Evolutionary conservation across 2,329 filamentous ascomycete species (phyloP).

Genomic region (Didymella exigua): DNA sequence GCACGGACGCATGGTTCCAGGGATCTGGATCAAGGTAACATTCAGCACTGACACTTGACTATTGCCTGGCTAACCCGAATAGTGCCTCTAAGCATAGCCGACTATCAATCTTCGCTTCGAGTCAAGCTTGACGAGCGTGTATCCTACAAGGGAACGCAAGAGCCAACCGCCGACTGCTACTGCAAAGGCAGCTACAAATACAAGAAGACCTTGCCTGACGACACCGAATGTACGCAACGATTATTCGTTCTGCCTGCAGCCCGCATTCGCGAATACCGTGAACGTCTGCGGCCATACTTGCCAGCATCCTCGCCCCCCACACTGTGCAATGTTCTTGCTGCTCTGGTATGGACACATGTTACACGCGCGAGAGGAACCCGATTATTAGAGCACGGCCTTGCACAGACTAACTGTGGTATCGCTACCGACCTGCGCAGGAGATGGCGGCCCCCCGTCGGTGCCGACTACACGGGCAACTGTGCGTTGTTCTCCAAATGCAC

Average conservation of each 20-base stretch:
- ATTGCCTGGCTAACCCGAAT: slow-evolving; percentile 17
- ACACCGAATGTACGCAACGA: slow-evolving; percentile 34
- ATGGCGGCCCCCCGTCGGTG: slow-evolving; percentile 30
- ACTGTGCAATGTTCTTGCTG: slow-evolving; percentile 42
- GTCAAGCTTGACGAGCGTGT: slow-evolving; percentile 30
- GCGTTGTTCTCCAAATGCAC: slow-evolving; percentile 40
- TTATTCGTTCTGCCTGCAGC: slow-evolving; percentile 39
- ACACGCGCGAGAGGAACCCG: slow-evolving; percentile 39
- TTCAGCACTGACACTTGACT: not conserved
- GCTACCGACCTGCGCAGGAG: slow-evolving; percentile 39
- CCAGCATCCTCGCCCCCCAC: slow-evolving; percentile 27
- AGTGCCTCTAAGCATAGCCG: slow-evolving; percentile 28
- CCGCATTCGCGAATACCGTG: slow-evolving; percentile 35
- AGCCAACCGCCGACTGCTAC: slow-evolving; percentile 35
- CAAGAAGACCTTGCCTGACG: slow-evolving; percentile 31
- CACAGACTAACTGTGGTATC: slow-evolving; percentile 37
- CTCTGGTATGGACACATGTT: slow-evolving; percentile 45
- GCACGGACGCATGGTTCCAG: slow-evolving; percentile 21
- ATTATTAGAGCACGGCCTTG: slow-evolving; percentile 23
- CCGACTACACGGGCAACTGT: slow-evolving; percentile 42
- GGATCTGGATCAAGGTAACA: slow-evolving; percentile 22
- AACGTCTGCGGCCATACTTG: slow-evolving; percentile 28
- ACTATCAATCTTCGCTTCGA: slow-evolving; percentile 33
- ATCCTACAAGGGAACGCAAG: slow-evolving; percentile 8
- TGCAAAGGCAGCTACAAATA: slow-evolving; percentile 35